Percentiles rank a stretch among this genome's conserved stretches.
Evolutionary conservation across 768 basidiomycete species (phyloP).

Genomic region (Suillus brevipes): DNA sequence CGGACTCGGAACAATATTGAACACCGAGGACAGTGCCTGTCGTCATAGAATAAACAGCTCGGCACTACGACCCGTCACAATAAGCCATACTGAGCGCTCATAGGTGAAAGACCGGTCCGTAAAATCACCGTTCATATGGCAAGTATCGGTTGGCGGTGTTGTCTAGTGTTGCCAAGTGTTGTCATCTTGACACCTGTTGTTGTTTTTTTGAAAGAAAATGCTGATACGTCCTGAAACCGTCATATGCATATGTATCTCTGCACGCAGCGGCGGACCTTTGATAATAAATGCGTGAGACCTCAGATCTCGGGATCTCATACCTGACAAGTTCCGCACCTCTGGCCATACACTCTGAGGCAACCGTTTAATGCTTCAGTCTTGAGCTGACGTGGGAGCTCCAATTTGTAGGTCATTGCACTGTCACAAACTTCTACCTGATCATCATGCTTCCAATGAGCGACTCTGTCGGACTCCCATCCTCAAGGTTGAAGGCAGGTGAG

Average conservation of each 20-base stretch:
- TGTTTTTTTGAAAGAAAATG: not conserved
- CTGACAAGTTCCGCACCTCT: not conserved
- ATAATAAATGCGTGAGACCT: not conserved
- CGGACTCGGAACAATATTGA: not conserved
- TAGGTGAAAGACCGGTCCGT: not conserved
- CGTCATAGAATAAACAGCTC: not conserved
- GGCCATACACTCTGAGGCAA: not conserved
- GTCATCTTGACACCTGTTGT: not conserved
- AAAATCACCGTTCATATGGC: not conserved
- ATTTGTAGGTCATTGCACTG: not conserved
- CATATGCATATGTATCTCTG: not conserved
- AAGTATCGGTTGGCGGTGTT: not conserved
- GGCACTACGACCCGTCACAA: not conserved
- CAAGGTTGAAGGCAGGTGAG: not conserved
- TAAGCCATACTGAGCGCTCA: not conserved
- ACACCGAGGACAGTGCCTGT: conserved; percentile 2
- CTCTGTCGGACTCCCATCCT: not conserved
- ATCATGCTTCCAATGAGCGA: not conserved
- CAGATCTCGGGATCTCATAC: not conserved
- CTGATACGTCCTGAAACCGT: not conserved
- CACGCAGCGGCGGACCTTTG: not conserved
- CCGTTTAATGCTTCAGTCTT: not conserved
- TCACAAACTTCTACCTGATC: not conserved
- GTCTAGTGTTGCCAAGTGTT: not conserved
- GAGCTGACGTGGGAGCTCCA: not conserved